Conservation (phyloP, 176 grass and related monocot genomes). For the Musa schizocarpa region DNA sequence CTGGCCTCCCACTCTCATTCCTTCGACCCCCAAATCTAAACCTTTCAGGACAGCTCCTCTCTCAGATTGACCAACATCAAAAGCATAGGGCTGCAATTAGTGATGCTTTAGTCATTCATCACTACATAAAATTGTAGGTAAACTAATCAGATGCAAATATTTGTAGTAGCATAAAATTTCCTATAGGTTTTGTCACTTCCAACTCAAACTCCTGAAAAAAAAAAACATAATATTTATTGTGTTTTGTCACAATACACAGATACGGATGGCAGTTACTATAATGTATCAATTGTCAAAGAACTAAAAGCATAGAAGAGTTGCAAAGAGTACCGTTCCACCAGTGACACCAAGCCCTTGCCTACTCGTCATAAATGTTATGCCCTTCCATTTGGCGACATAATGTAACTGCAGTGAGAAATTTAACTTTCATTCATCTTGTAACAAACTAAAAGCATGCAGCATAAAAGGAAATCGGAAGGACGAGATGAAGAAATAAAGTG, state of each 20-base stretch:
- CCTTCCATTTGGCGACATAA: conserved; percentile 97
- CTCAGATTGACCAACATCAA: conserved; percentile 91
- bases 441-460: neutral
- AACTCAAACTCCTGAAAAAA: too few relatives aligned
- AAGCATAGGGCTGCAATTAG: conserved; percentile 71
- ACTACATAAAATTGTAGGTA: too few relatives aligned
- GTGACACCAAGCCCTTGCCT: conserved; percentile 86
- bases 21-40: conserved; percentile 91
- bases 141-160: neutral
- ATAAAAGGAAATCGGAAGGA: neutral
- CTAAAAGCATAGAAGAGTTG: neutral
- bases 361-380: conserved; percentile 97
- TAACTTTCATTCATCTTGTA: neutral
- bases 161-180: too few relatives aligned
- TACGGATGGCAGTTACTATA: neutral
- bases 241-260: neutral
- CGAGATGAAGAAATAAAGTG: neutral
- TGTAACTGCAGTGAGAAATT: conserved; percentile 58
- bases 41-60: conserved; percentile 89
- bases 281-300: neutral
- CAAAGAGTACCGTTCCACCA: conserved; percentile 61
- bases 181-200: too few relatives aligned
- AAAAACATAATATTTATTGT: too few relatives aligned
- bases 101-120: neutral
- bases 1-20: conserved; percentile 97